phyloP scores from a whole-genome alignment of 371 early-diverging fungal species.

The Synchytrium microbalum region DNA sequence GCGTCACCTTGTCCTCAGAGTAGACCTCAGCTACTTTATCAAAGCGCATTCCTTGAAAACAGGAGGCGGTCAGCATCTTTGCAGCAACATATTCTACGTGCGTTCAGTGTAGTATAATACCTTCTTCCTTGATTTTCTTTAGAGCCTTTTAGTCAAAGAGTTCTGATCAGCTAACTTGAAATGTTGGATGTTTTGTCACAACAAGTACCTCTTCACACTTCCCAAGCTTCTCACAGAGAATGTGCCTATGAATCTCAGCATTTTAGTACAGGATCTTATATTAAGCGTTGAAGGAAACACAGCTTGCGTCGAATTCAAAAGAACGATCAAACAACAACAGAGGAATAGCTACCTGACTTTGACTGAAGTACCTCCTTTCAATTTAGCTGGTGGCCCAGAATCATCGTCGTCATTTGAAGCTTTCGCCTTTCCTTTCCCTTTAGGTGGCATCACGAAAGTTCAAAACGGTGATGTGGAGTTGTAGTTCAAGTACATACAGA shows the following conservation, averaged over 20 bases:
- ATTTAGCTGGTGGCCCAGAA: background rate
- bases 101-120: too few species aligned
- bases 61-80: too few species aligned
- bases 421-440: background rate
- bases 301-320: too few species aligned
- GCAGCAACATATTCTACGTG: too few species aligned
- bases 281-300: too few species aligned
- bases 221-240: background rate
- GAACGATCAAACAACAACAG: too few species aligned
- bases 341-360: background rate
- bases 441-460: background rate
- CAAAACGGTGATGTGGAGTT: too few species aligned
- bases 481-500: too few species aligned
- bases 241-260: background rate
- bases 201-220: background rate
- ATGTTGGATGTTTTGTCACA: too few species aligned
- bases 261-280: background rate
- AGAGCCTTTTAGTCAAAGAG: background rate
- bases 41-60: slow-evolving; percentile 1
- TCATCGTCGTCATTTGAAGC: background rate
- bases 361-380: background rate
- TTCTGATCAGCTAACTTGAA: too few species aligned
- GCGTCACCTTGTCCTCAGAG: slow-evolving; percentile 2
- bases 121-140: background rate
- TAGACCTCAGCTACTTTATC: slow-evolving; percentile 4